Evolutionary conservation across 1,284 basidiomycete genomes (phyloP).

Genomic region (Heterobasidion occidentale): DNA sequence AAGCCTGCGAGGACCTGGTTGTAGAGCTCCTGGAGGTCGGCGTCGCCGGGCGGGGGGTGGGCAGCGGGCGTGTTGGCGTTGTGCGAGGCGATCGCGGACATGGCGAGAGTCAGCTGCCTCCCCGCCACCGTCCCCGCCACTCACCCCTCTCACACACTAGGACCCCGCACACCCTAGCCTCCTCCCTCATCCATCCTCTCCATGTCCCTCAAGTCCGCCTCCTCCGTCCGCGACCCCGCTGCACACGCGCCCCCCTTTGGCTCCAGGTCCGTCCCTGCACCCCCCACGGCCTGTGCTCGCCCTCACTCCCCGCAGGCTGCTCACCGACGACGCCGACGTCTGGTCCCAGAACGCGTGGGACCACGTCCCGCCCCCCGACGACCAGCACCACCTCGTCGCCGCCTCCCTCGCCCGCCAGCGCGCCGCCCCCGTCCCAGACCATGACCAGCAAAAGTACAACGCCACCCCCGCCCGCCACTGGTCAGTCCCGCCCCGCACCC

Average conservation of each 20-base stretch:
- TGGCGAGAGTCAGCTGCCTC: neutral
- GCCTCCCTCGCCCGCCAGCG: constrained; percentile 65
- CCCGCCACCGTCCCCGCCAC: too few species aligned
- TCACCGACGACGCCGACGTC: constrained; percentile 54
- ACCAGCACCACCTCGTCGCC: constrained; percentile 64
- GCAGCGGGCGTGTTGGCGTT: constrained; percentile 2
- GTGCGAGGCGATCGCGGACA: neutral
- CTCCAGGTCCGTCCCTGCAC: constrained; percentile 5
- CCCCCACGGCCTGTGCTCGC: neutral
- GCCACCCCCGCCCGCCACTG: constrained; percentile 68
- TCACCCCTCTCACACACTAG: too few species aligned
- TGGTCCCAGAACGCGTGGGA: constrained; percentile 85
- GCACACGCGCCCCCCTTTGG: constrained; percentile 8
- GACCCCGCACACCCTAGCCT: neutral
- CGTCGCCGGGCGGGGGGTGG: constrained; percentile 8
- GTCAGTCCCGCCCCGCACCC: constrained; percentile 60
- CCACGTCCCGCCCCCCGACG: constrained; percentile 78
- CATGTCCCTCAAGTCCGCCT: constrained; percentile 1
- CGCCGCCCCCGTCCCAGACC: constrained; percentile 57
- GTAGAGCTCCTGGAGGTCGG: constrained; percentile 14
- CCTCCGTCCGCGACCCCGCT: constrained; percentile 4
- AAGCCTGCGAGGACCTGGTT: constrained; percentile 14
- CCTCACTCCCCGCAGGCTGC: constrained; percentile 36
- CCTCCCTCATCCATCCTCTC: neutral
- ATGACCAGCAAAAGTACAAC: constrained; percentile 65